These are phyloP conservation scores for Rachicladosporium sp. DNA, from an alignment of 2,329 filamentous ascomycete species.

Conservation along the genomic window DNA sequence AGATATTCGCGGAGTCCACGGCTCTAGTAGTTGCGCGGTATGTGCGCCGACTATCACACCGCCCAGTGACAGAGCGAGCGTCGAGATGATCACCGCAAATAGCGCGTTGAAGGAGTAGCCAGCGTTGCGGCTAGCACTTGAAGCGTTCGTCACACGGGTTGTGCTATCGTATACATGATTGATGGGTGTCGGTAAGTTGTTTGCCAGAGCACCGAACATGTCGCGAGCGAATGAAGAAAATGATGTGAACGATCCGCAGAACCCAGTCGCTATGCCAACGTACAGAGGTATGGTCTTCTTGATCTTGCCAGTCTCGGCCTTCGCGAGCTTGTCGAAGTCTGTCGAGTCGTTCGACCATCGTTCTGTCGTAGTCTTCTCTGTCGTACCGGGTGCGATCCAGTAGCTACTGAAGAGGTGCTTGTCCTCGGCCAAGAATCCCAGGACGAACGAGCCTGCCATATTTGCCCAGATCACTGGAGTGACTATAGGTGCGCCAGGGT, in stretches of 20 bases:
- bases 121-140: slow-evolving; percentile 42
- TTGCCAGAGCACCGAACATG: slow-evolving; percentile 64
- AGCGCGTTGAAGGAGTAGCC: slow-evolving; percentile 78
- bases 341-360: neutral
- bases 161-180: slow-evolving; percentile 21
- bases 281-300: slow-evolving; percentile 87
- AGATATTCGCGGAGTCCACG: slow-evolving; percentile 47
- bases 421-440: slow-evolving; percentile 80
- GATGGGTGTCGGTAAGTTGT: slow-evolving; percentile 50
- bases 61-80: slow-evolving; percentile 55
- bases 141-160: slow-evolving; percentile 13
- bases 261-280: slow-evolving; percentile 73
- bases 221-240: slow-evolving; percentile 82
- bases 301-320: slow-evolving; percentile 30
- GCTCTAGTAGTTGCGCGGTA: slow-evolving; percentile 51
- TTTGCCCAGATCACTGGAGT: slow-evolving; percentile 81
- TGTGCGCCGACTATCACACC: slow-evolving; percentile 65
- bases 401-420: slow-evolving; percentile 59
- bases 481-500: slow-evolving; percentile 61
- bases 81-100: slow-evolving; percentile 60
- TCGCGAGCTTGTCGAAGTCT: slow-evolving; percentile 16
- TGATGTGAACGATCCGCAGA: slow-evolving; percentile 80
- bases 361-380: slow-evolving; percentile 25
- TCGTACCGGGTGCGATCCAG: slow-evolving; percentile 36
- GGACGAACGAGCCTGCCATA: slow-evolving; percentile 63